Evolutionary conservation across 2,329 filamentous ascomycete species (phyloP).

Genomic region (Thielaviopsis musarum): DNA sequence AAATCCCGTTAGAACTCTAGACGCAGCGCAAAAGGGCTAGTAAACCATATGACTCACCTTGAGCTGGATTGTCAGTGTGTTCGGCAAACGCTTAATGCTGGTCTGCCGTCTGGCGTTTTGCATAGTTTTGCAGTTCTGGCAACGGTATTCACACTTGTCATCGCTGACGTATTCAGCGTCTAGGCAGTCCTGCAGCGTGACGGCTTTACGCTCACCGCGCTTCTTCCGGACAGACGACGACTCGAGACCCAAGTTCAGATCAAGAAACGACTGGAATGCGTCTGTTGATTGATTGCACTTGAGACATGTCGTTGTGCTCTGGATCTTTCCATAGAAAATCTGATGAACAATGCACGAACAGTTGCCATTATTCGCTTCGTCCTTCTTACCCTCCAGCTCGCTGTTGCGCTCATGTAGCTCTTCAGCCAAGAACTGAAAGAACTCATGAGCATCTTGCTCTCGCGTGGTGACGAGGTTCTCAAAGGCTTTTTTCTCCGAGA

Average conservation of each 20-base stretch:
- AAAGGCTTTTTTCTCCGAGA: conserved; percentile 56
- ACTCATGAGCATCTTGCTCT: conserved; percentile 94
- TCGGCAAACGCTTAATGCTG: conserved; percentile 68
- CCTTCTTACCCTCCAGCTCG: conserved; percentile 38
- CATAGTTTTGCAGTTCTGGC: conserved; percentile 58
- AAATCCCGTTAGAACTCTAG: background rate
- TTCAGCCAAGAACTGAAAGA: conserved; percentile 89
- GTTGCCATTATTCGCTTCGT: conserved; percentile 41
- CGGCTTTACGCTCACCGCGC: conserved; percentile 24
- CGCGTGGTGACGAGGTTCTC: conserved; percentile 74
- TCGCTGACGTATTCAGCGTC: conserved; percentile 72
- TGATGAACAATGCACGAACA: conserved; percentile 90
- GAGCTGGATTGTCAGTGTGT: conserved; percentile 79
- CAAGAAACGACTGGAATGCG: conserved; percentile 76
- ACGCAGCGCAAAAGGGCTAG: background rate
- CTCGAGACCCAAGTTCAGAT: conserved; percentile 77
- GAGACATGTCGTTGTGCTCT: conserved; percentile 79
- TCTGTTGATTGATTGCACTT: conserved; percentile 70
- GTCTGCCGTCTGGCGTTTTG: conserved; percentile 74
- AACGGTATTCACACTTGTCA: conserved; percentile 82
- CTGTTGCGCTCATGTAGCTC: conserved; percentile 74
- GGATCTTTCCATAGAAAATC: conserved; percentile 83
- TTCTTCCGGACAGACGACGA: conserved; percentile 50
- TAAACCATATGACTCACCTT: conserved; percentile 42
- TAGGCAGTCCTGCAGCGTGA: conserved; percentile 56